phyloP scores from a whole-genome alignment of 2,329 filamentous ascomycete species.

The Colletotrichum limetticola region DNA sequence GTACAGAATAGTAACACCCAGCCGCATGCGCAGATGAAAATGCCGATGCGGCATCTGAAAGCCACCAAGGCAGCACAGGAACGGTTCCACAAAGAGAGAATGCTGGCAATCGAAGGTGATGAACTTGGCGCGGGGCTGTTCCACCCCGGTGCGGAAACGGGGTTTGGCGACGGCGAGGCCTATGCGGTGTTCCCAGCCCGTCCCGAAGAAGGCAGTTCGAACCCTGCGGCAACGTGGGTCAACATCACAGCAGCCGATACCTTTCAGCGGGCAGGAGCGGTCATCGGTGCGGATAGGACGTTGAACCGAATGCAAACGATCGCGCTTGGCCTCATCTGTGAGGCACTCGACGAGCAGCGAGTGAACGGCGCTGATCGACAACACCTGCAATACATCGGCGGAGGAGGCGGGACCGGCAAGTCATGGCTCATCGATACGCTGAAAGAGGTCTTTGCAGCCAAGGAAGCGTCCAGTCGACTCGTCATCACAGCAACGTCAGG shows the following conservation, averaged over 20 bases:
- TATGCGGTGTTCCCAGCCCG: neutral
- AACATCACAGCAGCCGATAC: neutral
- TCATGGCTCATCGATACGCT: neutral
- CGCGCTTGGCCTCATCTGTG: neutral
- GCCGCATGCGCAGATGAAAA: neutral
- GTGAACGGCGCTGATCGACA: neutral
- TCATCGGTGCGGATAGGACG: neutral
- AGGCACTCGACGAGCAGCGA: neutral
- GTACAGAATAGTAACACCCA: neutral
- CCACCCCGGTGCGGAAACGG: neutral
- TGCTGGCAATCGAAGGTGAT: no score
- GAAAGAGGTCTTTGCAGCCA: neutral
- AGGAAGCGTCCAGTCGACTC: neutral
- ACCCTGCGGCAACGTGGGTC: neutral
- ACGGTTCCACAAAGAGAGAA: neutral
- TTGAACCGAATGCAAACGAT: neutral
- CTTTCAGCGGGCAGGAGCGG: neutral
- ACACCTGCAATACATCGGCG: neutral
- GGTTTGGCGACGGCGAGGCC: neutral
- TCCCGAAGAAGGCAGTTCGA: no score
- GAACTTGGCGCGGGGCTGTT: no score
- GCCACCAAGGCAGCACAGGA: neutral
- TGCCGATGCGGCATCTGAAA: neutral
- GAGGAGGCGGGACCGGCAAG: neutral
- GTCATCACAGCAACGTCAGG: neutral